Evolutionary conservation across 1,284 basidiomycete genomes (phyloP).

Genomic region (Peniophora sp.): DNA sequence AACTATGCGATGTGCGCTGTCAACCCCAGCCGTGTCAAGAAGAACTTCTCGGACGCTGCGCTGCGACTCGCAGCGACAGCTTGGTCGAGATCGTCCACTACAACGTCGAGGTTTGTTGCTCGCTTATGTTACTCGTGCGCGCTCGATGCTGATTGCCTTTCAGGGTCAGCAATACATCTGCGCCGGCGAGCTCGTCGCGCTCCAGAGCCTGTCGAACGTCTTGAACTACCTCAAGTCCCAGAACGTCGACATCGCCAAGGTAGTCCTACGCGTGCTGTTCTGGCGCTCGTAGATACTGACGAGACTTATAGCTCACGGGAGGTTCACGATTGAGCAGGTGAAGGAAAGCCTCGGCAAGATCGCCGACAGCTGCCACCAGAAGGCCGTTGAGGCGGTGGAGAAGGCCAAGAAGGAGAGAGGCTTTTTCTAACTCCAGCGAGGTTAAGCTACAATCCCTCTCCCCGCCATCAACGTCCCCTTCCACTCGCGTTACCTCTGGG

Average conservation of each 20-base stretch:
- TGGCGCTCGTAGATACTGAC: slow-evolving; percentile 4
- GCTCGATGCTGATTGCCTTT: neutral
- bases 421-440: neutral
- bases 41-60: neutral
- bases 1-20: slow-evolving; percentile 1
- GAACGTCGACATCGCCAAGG: slow-evolving; percentile 94
- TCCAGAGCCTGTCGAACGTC: slow-evolving; percentile 64
- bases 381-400: too few species aligned
- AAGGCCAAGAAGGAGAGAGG: neutral
- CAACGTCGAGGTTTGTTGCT: neutral
- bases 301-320: slow-evolving; percentile 60
- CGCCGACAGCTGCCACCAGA: neutral
- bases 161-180: slow-evolving; percentile 95
- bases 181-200: slow-evolving; percentile 87
- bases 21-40: neutral
- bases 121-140: neutral
- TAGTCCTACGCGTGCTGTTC: slow-evolving; percentile 23
- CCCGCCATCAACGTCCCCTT: neutral
- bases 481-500: slow-evolving; percentile 90
- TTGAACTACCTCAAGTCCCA: slow-evolving; percentile 93
- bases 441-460: neutral
- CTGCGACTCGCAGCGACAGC: too few species aligned
- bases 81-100: neutral
- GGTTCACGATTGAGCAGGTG: too few species aligned
- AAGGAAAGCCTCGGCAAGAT: neutral